Evolutionary conservation across 345 rosid species (phyloP).

Genomic region (Kandelia obovata): DNA sequence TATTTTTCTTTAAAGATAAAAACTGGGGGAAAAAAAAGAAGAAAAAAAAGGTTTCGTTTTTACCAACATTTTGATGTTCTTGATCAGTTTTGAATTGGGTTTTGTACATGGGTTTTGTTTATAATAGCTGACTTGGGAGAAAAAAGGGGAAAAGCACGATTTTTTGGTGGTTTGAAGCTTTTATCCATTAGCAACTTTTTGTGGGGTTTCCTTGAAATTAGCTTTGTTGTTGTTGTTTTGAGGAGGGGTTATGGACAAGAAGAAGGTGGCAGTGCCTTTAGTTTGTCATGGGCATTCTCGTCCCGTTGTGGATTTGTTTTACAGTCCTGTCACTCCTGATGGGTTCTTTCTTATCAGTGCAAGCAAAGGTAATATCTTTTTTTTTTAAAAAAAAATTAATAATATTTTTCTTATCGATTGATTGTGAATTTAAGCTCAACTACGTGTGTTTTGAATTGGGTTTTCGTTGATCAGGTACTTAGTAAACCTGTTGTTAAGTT

Average conservation of each 20-base stretch:
- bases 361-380: slow-evolving; percentile 54
- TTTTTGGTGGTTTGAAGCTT: neutral
- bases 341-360: slow-evolving; percentile 83
- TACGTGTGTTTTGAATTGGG: slow-evolving; percentile 1
- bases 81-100: neutral
- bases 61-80: neutral
- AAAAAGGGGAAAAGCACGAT: neutral
- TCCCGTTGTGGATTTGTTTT: slow-evolving; percentile 73
- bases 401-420: neutral
- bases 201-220: neutral
- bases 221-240: neutral
- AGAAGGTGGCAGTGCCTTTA: slow-evolving; percentile 57
- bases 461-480: slow-evolving; percentile 1
- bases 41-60: neutral
- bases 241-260: slow-evolving; percentile 38
- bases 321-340: slow-evolving; percentile 79
- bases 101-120: slow-evolving; percentile 4
- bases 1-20: neutral
- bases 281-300: slow-evolving; percentile 89
- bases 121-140: neutral
- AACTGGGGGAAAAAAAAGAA: neutral
- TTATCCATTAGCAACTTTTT: slow-evolving; percentile 19
- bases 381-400: neutral
- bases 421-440: slow-evolving; percentile 9
- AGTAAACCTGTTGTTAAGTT: neutral